Evolutionary conservation across 495 filamentous ascomycete genomes (phyloP), one percentile per base, ranked within the genome.

Genomic region (Amphirosellinia nigrospora): DNA sequence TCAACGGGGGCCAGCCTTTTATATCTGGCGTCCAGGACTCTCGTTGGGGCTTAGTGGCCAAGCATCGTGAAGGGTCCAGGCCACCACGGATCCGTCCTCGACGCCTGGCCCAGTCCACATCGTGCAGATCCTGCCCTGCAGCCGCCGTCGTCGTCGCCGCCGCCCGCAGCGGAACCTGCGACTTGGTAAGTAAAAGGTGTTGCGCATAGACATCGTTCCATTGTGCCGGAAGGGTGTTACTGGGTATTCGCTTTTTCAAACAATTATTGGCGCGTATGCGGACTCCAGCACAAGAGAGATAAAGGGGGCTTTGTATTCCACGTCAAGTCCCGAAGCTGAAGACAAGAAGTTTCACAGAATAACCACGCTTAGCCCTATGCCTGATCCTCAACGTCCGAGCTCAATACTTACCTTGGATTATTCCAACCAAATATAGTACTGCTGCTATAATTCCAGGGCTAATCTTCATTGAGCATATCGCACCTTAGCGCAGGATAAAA

Each of bases 1-100:
- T 58, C 38, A 52, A 59, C 59, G 64, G 64, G 50, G 64, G 64
- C 52, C 38, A 59, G 52, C 64, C 64, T 67, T 67, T 58, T 67
- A 67, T 67, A 67, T 58, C 45, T 46, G 38, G 59, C 34, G 36
- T 34, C 19, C 3, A 26, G 38, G 39, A 19, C 11, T 28, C 52
- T 67, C 16, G 15, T 67, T 67, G 64, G 39, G 52, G 64, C 32
- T 58, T 67, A 67, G 64, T 36, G 64, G 52, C 38, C 52, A 43
- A 45, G 53, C 13, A 67, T 46, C 50, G 23, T 59, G 53, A 46
- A 34, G 10, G 64, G 64, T 59, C 64, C 48, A 67, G 64, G 53
- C 64, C 64, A 48, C 46, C 34, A 23, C 34, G 34, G 63, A 65
- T 41, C 30, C 23, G 38, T 41, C 11, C 43, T 38, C 50, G 8